Conservation (phyloP, 2,329 filamentous ascomycete genomes). For the Apiospora malaysiana region DNA sequence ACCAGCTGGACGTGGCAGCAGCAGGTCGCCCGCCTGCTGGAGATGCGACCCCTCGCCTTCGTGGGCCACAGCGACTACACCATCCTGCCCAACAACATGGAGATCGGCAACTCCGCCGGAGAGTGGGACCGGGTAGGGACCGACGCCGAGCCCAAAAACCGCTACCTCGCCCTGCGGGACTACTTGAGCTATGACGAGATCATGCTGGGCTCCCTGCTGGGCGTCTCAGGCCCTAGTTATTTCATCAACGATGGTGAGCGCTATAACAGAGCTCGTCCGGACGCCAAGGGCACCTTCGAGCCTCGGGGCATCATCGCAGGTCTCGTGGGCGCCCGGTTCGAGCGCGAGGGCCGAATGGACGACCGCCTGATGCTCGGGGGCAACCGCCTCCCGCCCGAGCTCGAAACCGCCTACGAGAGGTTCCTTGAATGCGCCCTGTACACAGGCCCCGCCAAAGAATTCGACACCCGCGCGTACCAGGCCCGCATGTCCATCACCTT, state of each 20-base stretch:
- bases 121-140: constrained; percentile 39
- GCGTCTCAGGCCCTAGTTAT: constrained; percentile 37
- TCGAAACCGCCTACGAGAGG: constrained; percentile 31
- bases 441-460: constrained; percentile 1
- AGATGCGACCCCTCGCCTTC: constrained; percentile 36
- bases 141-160: constrained; percentile 28
- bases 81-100: constrained; percentile 29
- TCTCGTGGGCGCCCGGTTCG: constrained; percentile 41
- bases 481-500: constrained; percentile 35
- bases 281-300: constrained; percentile 31
- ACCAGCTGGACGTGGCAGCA: constrained; percentile 32
- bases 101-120: background rate
- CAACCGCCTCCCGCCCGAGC: constrained; percentile 30
- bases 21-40: constrained; percentile 34
- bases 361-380: constrained; percentile 1
- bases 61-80: constrained; percentile 32
- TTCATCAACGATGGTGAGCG: constrained; percentile 41
- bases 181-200: constrained; percentile 44
- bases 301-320: constrained; percentile 39
- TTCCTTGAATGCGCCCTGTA: constrained; percentile 30
- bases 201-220: constrained; percentile 40
- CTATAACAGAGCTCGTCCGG: constrained; percentile 28
- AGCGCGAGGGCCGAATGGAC: constrained; percentile 39
- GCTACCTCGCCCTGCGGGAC: constrained; percentile 29
- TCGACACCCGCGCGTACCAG: constrained; percentile 35